Evolutionary conservation across 2,329 filamentous ascomycete species (phyloP).

Genomic region (Purpureocillium lavendulum): DNA sequence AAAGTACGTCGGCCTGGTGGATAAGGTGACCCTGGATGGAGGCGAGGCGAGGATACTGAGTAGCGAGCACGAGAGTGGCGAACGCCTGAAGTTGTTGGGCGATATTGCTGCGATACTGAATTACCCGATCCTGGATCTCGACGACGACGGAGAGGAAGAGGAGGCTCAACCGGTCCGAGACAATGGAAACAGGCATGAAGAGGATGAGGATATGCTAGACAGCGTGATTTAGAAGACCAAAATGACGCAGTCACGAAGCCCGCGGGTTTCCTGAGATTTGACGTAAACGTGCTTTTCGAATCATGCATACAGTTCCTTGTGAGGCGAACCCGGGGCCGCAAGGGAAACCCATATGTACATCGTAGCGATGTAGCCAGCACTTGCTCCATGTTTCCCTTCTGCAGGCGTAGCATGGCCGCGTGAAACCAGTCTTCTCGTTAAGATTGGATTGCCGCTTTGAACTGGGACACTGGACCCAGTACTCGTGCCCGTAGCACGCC

Average conservation of each 20-base stretch:
- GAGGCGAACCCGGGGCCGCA: too few species aligned
- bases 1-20: conserved; percentile 77
- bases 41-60: conserved; percentile 86
- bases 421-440: not conserved
- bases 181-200: conserved; percentile 14
- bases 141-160: conserved; percentile 53
- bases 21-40: conserved; percentile 77
- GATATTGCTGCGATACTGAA: conserved; percentile 86
- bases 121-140: conserved; percentile 75
- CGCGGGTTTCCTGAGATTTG: too few species aligned
- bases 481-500: too few species aligned
- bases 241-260: too few species aligned
- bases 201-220: conserved; percentile 19
- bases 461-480: too few species aligned
- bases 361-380: too few species aligned
- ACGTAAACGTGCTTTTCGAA: too few species aligned
- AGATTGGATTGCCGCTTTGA: too few species aligned
- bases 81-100: conserved; percentile 72
- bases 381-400: too few species aligned
- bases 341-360: too few species aligned
- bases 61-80: conserved; percentile 88
- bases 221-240: conserved; percentile 23
- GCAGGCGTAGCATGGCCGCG: too few species aligned
- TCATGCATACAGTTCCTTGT: too few species aligned
- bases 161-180: conserved; percentile 5